phyloP scores from a whole-genome alignment of 495 filamentous ascomycete genomes.

The Aspergillus diversus region DNA sequence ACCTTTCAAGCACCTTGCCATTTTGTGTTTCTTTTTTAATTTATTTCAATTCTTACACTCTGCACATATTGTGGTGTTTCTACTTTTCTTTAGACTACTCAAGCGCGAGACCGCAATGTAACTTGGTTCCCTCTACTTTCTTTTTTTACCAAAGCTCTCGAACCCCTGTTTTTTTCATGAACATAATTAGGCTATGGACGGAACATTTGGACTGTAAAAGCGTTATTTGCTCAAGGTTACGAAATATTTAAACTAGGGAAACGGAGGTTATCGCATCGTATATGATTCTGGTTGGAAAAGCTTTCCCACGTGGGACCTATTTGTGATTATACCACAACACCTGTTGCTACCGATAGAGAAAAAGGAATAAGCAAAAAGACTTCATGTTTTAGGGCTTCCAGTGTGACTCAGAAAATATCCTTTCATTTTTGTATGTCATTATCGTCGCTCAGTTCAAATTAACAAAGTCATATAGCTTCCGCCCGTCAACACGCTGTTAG shows the following conservation, averaged over 20 bases:
- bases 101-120: slow-evolving; percentile 20
- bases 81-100: slow-evolving; percentile 12
- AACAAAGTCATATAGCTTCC: neutral
- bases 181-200: neutral
- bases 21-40: neutral
- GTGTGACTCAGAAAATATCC: neutral
- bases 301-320: no score
- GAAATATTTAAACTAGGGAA: no score
- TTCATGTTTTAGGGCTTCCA: neutral
- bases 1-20: neutral
- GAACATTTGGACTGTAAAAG: neutral
- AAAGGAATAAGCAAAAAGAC: neutral
- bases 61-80: slow-evolving; percentile 17
- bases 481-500: slow-evolving; percentile 1
- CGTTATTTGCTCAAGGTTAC: no score
- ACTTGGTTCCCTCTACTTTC: neutral
- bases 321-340: no score
- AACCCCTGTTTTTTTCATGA: neutral
- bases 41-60: neutral
- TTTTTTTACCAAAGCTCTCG: neutral
- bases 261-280: no score
- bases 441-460: slow-evolving; percentile 1
- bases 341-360: neutral
- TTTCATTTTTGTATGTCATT: slow-evolving; percentile 12
- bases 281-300: no score